Conservation (phyloP, 192 early-diverging fungal species). For the Funneliformis geosporum region DNA sequence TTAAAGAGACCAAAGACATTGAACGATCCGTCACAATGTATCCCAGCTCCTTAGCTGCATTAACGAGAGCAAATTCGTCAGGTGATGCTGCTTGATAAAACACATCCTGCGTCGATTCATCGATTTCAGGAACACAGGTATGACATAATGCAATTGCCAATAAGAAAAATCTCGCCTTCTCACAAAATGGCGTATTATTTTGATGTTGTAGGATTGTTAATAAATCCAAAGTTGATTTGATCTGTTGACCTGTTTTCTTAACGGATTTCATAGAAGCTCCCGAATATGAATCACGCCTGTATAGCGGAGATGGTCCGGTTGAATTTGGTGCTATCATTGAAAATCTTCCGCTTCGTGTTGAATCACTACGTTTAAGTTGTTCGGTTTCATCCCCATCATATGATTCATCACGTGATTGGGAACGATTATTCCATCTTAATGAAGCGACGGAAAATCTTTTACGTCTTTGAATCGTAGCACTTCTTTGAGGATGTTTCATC, state of each 20-base stretch:
- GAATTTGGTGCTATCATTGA: conserved; percentile 29
- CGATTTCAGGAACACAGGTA: conserved; percentile 73
- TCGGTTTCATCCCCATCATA: neutral
- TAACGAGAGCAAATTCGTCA: conserved; percentile 82
- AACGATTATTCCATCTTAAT: neutral
- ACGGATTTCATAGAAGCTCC: neutral
- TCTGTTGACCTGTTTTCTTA: neutral
- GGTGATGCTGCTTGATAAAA: conserved; percentile 83
- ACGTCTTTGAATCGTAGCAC: neutral
- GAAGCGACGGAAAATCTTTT: neutral
- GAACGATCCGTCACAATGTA: conserved; percentile 66
- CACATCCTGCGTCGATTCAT: conserved; percentile 55
- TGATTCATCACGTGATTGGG: neutral
- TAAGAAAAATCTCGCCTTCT: conserved; percentile 65
- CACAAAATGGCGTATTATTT: conserved; percentile 18
- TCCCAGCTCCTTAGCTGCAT: conserved; percentile 74
- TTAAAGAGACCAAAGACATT: conserved; percentile 49
- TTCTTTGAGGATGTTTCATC: conserved; percentile 8
- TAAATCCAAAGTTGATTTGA: conserved; percentile 12
- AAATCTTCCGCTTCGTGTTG: conserved; percentile 11
- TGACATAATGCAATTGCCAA: conserved; percentile 82
- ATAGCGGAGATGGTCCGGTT: conserved; percentile 12
- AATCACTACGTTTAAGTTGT: neutral
- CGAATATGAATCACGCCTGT: conserved; percentile 9
- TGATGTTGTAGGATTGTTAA: conserved; percentile 25